phyloP scores from a whole-genome alignment of 2,329 filamentous ascomycete genomes.

The Penicillium sp. region DNA sequence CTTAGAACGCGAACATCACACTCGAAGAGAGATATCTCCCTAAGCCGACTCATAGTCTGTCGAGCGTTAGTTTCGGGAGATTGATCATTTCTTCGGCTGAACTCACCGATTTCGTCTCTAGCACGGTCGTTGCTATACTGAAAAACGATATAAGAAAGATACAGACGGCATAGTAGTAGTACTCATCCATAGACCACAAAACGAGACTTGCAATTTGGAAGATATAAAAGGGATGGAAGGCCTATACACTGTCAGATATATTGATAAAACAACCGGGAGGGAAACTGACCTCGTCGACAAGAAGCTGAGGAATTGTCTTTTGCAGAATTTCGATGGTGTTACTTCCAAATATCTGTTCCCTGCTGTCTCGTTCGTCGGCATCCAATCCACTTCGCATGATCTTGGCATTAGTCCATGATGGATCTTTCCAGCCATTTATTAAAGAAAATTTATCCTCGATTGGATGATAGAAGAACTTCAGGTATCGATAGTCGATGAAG shows the following conservation, averaged over 20 bases:
- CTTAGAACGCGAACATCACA: slow-evolving; percentile 92
- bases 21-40: slow-evolving; percentile 91
- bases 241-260: slow-evolving; percentile 49
- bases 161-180: slow-evolving; percentile 95
- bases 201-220: slow-evolving; percentile 94
- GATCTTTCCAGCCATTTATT: slow-evolving; percentile 91
- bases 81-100: slow-evolving; percentile 2
- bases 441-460: slow-evolving; percentile 84
- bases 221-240: slow-evolving; percentile 96
- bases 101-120: slow-evolving; percentile 81
- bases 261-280: not conserved
- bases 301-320: slow-evolving; percentile 76
- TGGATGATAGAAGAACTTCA: slow-evolving; percentile 89
- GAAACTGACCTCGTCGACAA: slow-evolving; percentile 75
- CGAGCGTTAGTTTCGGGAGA: slow-evolving; percentile 15
- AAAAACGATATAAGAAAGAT: slow-evolving; percentile 94
- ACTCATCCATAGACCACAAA: slow-evolving; percentile 92
- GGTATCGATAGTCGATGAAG: slow-evolving; percentile 87
- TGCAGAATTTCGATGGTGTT: slow-evolving; percentile 93
- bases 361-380: slow-evolving; percentile 78
- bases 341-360: slow-evolving; percentile 82
- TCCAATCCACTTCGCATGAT: slow-evolving; percentile 77
- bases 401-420: slow-evolving; percentile 76
- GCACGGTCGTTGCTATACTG: slow-evolving; percentile 82
- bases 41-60: slow-evolving; percentile 81